A percentile compares a stretch with the other conserved stretches of the same genome.
Conservation (phyloP, 768 basidiomycete genomes). For the Mycena belliarum region DNA sequence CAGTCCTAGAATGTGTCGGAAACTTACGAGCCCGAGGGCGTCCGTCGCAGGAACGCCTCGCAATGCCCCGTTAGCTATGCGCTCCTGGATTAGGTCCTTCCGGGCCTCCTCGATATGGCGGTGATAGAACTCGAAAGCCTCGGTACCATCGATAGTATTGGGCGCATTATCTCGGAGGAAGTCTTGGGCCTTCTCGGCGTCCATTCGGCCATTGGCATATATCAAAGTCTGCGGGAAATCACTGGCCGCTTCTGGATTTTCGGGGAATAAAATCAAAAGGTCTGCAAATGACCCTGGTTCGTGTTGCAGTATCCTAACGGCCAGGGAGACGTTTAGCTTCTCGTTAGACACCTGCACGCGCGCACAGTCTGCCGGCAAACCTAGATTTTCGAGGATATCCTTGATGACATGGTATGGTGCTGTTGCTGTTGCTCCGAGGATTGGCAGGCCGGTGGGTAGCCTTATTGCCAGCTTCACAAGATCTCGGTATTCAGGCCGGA, state of each 20-base stretch:
- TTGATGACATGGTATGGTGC: constrained; percentile 5
- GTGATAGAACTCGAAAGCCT: constrained; percentile 22
- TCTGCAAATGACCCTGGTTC: constrained; percentile 15
- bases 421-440: constrained; percentile 16
- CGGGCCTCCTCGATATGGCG: neutral
- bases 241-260: neutral
- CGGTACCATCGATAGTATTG: neutral
- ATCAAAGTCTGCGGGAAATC: constrained; percentile 20
- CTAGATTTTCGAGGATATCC: constrained; percentile 4
- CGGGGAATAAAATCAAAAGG: constrained; percentile 9
- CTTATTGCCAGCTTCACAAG: neutral
- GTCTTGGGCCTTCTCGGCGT: constrained; percentile 17
- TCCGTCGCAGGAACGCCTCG: constrained; percentile 15
- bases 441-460: constrained; percentile 12
- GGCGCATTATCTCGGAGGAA: constrained; percentile 18
- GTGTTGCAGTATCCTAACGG: constrained; percentile 7
- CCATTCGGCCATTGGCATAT: constrained; percentile 15
- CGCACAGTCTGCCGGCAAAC: neutral
- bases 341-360: constrained; percentile 13
- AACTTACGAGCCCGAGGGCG: constrained; percentile 20
- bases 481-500: constrained; percentile 11
- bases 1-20: neutral
- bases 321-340: constrained; percentile 9
- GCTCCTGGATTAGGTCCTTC: constrained; percentile 8
- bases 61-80: constrained; percentile 4